Percentiles rank a stretch among this genome's conserved stretches.
Evolutionary conservation across 441 rosid species (phyloP).

Genomic region (Croton setiger): DNA sequence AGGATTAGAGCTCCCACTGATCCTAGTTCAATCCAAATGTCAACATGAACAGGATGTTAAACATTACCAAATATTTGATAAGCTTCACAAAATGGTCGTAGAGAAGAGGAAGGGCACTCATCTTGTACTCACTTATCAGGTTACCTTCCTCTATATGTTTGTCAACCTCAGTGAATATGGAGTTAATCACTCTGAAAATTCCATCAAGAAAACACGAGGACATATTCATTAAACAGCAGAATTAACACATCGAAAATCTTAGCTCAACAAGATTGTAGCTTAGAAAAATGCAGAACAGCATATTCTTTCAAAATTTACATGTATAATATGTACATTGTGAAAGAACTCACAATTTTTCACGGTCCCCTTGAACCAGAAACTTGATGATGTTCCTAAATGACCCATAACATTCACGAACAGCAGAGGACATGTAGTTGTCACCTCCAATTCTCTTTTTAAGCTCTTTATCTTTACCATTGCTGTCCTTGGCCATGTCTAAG

Average conservation of each 20-base stretch:
- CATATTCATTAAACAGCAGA: constrained; percentile 5
- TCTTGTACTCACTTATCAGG: constrained; percentile 60
- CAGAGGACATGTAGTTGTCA: constrained; percentile 85
- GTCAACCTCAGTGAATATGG: constrained; percentile 66
- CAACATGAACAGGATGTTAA: background rate
- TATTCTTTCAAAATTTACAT: constrained; percentile 9
- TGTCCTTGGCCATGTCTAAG: constrained; percentile 99
- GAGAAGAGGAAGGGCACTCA: constrained; percentile 93
- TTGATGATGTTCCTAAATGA: constrained; percentile 78
- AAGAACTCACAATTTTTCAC: constrained; percentile 64
- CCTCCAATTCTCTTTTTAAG: constrained; percentile 77
- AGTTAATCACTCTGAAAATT: constrained; percentile 64
- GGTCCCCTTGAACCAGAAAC: constrained; percentile 69
- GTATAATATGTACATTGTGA: constrained; percentile 1
- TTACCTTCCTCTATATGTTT: constrained; percentile 38
- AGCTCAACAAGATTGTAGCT: constrained; percentile 16
- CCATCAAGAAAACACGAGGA: constrained; percentile 13
- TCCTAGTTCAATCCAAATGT: constrained; percentile 12
- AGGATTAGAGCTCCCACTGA: constrained; percentile 12
- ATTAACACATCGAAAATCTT: constrained; percentile 13
- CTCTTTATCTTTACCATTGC: constrained; percentile 88
- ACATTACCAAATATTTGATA: constrained; percentile 76
- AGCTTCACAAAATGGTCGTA: constrained; percentile 84
- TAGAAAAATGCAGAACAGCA: constrained; percentile 3
- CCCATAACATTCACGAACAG: constrained; percentile 96